Percentiles rank a stretch among this genome's conserved stretches.
phyloP scores from a whole-genome alignment of 164 flowering plant genomes.

The Vitis riparia region DNA sequence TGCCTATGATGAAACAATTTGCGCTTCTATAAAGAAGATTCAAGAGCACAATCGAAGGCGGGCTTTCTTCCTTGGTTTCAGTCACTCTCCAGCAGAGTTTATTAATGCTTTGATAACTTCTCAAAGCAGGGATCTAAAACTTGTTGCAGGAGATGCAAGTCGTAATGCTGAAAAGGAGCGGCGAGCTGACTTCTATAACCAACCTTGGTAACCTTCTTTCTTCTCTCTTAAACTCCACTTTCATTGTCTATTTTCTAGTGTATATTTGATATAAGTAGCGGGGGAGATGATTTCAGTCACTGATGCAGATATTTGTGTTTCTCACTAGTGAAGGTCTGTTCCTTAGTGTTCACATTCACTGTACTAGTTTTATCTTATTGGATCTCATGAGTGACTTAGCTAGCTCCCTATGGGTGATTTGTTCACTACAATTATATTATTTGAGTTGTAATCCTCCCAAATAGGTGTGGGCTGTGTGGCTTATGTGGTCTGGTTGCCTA shows the following conservation, averaged over 20 bases:
- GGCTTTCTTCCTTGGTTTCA: constrained; percentile 85
- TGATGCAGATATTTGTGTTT: no score
- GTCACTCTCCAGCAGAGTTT: constrained; percentile 94
- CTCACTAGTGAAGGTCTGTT: no score
- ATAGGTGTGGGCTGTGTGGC: neutral
- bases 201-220: constrained; percentile 61
- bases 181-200: constrained; percentile 70
- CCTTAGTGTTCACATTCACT: no score
- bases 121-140: constrained; percentile 80
- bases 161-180: constrained; percentile 69
- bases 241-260: neutral
- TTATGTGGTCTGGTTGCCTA: no score
- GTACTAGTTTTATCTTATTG: neutral
- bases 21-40: constrained; percentile 68
- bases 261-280: neutral
- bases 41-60: constrained; percentile 72
- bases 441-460: neutral
- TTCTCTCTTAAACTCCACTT: neutral
- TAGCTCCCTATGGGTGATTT: neutral
- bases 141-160: constrained; percentile 70
- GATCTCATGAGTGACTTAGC: neutral
- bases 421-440: neutral
- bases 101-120: constrained; percentile 78
- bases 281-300: neutral
- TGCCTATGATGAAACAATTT: constrained; percentile 68